phyloP scores from a whole-genome alignment of 352 stramenopile species.

The Peronospora farinosa region DNA sequence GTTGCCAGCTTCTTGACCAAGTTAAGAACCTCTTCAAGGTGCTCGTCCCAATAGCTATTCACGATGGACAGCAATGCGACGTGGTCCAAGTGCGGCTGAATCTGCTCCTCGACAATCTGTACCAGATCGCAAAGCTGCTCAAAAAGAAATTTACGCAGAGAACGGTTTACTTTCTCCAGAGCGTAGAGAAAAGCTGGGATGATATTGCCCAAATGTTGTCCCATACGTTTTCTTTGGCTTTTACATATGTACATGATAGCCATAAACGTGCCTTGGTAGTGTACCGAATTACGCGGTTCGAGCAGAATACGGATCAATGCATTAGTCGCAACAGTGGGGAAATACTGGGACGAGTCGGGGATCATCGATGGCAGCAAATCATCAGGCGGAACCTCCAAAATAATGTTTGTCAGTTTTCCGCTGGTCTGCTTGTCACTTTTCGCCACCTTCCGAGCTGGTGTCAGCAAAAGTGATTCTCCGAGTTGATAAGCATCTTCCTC shows the following conservation, averaged over 20 bases:
- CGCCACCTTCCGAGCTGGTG: conserved; percentile 44
- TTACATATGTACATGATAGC: conserved; percentile 99
- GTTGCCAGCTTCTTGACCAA: conserved; percentile 91
- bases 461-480: conserved; percentile 42
- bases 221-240: conserved; percentile 90
- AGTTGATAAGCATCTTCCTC: conserved; percentile 48
- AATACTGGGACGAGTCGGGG: conserved; percentile 90
- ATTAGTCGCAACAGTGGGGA: conserved; percentile 94
- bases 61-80: conserved; percentile 79
- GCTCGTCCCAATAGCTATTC: conserved; percentile 84
- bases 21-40: conserved; percentile 95
- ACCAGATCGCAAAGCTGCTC: conserved; percentile 95
- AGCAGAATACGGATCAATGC: conserved; percentile 97
- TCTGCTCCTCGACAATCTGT: conserved; percentile 94
- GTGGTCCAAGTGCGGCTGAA: conserved; percentile 87
- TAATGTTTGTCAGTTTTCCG: conserved; percentile 54
- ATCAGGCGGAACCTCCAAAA: conserved; percentile 57
- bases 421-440: conserved; percentile 73
- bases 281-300: conserved; percentile 91
- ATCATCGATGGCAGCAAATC: conserved; percentile 82
- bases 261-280: conserved; percentile 97
- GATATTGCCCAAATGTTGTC: conserved; percentile 94
- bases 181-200: conserved; percentile 95
- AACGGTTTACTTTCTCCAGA: conserved; percentile 83
- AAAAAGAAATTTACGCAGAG: conserved; percentile 92